A percentile compares a stretch with the other conserved stretches of the same genome.
These are phyloP conservation scores for Phaffia rhodozyma DNA, from an alignment of 1,284 basidiomycete genomes.

Conservation along the genomic window DNA sequence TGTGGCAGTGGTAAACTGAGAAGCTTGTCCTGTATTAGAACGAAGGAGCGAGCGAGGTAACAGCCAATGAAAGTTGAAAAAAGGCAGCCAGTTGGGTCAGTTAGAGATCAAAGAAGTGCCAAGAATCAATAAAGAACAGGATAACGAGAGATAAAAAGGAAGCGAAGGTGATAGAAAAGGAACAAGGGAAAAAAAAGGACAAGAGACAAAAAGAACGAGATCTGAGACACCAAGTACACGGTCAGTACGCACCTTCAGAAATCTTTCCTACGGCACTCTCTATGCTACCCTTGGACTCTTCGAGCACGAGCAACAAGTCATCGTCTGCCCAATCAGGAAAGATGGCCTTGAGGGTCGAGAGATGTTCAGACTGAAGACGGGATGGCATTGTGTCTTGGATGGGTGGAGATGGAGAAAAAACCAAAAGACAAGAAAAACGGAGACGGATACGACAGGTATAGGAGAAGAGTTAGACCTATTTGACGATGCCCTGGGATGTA, in stretches of 20 bases:
- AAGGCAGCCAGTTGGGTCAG: neutral
- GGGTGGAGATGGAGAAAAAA: too few relatives aligned
- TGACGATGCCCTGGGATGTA: too few relatives aligned
- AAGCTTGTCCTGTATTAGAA: conserved; percentile 33
- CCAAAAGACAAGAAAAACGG: too few relatives aligned
- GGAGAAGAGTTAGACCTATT: too few relatives aligned
- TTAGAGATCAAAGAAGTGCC: neutral
- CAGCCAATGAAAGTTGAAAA: neutral
- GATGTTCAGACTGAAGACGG: neutral
- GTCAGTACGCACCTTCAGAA: conserved; percentile 30
- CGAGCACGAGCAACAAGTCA: conserved; percentile 36
- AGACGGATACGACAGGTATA: too few relatives aligned
- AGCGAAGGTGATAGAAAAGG: neutral
- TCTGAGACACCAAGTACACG: neutral
- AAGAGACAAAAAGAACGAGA: neutral
- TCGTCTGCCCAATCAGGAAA: conserved; percentile 40
- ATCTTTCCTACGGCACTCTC: conserved; percentile 36
- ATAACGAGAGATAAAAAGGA: neutral
- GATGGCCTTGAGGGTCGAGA: conserved; percentile 28
- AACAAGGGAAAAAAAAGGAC: neutral
- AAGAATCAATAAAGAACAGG: neutral
- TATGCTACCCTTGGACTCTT: conserved; percentile 35
- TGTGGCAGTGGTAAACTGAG: conserved; percentile 34
- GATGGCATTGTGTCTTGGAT: too few relatives aligned
- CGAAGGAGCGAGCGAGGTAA: neutral